Evolutionary conservation across 352 stramenopile genomes (phyloP).

Genomic region (Pythium rishiriense): DNA sequence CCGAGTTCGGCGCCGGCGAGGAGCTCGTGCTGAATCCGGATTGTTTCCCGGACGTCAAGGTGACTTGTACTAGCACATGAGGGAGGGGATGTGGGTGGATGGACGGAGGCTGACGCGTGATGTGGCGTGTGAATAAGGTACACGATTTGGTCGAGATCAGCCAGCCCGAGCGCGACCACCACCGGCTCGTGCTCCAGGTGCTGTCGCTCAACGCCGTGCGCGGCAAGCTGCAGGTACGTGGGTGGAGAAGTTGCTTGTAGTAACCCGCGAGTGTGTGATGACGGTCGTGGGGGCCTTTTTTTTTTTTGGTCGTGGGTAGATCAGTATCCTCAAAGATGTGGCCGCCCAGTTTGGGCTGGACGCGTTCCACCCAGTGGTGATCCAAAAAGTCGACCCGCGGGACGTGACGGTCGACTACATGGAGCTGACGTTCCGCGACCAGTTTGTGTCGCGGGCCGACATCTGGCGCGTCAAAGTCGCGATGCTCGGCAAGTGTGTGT

Average conservation of each 20-base stretch:
- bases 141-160: slow-evolving; percentile 62
- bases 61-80: slow-evolving; percentile 1
- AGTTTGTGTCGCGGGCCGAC: slow-evolving; percentile 90
- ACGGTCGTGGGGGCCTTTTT: neutral
- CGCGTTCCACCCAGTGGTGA: slow-evolving; percentile 50
- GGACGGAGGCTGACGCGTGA: neutral
- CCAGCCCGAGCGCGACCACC: slow-evolving; percentile 57
- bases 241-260: no score
- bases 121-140: slow-evolving; percentile 20
- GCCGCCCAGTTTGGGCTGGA: slow-evolving; percentile 76
- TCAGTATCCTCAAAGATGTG: slow-evolving; percentile 78
- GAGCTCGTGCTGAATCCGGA: slow-evolving; percentile 80
- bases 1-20: slow-evolving; percentile 66
- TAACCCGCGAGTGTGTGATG: neutral
- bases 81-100: neutral
- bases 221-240: slow-evolving; percentile 64
- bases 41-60: slow-evolving; percentile 57
- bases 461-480: slow-evolving; percentile 89
- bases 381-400: slow-evolving; percentile 55
- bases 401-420: slow-evolving; percentile 81
- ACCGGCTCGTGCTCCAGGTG: slow-evolving; percentile 66
- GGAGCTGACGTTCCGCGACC: slow-evolving; percentile 89
- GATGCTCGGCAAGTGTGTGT: slow-evolving; percentile 73
- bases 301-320: slow-evolving; percentile 19
- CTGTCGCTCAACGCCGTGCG: slow-evolving; percentile 59